These are phyloP conservation scores for Solanum sejunctum DNA, from an alignment of 257 asterid genomes.

Conservation along the genomic window DNA sequence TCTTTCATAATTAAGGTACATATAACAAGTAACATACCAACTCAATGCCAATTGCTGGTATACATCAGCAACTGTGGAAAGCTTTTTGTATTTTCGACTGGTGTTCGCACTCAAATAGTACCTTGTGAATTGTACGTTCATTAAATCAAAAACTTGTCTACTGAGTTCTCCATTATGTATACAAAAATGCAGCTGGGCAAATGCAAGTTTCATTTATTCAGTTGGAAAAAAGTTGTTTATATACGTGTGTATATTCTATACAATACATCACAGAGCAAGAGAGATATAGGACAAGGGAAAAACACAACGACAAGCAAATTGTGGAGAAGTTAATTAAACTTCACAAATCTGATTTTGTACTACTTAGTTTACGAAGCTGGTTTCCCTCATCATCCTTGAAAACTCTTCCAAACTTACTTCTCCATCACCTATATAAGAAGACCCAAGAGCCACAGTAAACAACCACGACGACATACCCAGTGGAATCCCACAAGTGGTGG, in stretches of 20 bases:
- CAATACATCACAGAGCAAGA: background rate
- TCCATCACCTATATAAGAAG: slow-evolving; percentile 56
- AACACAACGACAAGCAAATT: background rate
- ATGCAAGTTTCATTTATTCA: background rate
- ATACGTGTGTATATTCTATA: background rate
- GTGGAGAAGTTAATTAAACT: background rate
- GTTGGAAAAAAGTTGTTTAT: background rate
- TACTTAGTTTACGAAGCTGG: slow-evolving; percentile 49
- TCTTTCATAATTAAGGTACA: too few species aligned
- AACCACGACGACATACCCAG: too few species aligned
- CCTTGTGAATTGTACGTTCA: background rate
- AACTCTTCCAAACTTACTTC: slow-evolving; percentile 78
- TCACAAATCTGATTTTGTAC: background rate
- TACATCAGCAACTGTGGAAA: too few species aligned
- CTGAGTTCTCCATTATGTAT: too few species aligned
- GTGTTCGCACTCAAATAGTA: too few species aligned
- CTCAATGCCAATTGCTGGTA: too few species aligned
- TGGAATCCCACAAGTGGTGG: too few species aligned
- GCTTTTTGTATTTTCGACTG: too few species aligned
- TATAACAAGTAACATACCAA: too few species aligned
- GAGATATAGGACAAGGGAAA: background rate
- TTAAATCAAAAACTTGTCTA: too few species aligned
- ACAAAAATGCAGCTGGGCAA: background rate
- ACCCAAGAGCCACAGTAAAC: background rate
- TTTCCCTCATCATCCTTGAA: slow-evolving; percentile 84